phyloP scores from a whole-genome alignment of 441 rosid genomes.

The Raphanus hybrid region DNA sequence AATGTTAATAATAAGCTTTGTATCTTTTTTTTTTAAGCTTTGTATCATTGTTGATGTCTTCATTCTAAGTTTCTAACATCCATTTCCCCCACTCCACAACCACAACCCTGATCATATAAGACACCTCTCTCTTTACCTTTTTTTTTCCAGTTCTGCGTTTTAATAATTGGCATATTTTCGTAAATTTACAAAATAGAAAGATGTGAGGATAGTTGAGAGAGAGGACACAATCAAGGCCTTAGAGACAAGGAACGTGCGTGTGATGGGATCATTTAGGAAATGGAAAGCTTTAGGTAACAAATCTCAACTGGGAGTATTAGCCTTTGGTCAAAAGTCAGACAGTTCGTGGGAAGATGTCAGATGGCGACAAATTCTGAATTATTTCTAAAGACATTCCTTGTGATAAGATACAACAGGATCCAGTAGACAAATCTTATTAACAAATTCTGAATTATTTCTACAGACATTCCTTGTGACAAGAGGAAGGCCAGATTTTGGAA shows the following conservation, averaged over 20 bases:
- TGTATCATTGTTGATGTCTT: neutral
- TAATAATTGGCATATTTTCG: neutral
- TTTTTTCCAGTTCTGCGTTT: neutral
- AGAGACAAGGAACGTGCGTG: conserved; percentile 18
- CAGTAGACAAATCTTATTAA: neutral
- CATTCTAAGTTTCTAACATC: neutral
- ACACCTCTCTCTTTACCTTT: too few species aligned
- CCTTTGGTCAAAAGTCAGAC: conserved; percentile 33
- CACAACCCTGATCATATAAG: neutral
- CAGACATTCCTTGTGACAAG: neutral
- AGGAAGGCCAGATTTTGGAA: neutral
- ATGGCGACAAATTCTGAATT: conserved; percentile 25
- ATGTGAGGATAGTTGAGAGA: neutral
- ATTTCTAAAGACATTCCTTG: conserved; percentile 32
- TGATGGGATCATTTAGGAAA: neutral
- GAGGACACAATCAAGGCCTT: conserved; percentile 13
- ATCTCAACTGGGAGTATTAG: conserved; percentile 1
- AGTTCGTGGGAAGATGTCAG: conserved; percentile 41
- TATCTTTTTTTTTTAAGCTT: neutral
- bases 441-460: too few species aligned
- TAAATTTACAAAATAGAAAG: neutral
- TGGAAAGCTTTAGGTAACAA: neutral
- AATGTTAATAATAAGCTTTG: neutral
- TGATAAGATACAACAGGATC: conserved; percentile 3
- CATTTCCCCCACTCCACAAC: neutral